Evolutionary conservation across 2,329 filamentous ascomycete species (phyloP).

Genomic region (Verticillium nubilum): DNA sequence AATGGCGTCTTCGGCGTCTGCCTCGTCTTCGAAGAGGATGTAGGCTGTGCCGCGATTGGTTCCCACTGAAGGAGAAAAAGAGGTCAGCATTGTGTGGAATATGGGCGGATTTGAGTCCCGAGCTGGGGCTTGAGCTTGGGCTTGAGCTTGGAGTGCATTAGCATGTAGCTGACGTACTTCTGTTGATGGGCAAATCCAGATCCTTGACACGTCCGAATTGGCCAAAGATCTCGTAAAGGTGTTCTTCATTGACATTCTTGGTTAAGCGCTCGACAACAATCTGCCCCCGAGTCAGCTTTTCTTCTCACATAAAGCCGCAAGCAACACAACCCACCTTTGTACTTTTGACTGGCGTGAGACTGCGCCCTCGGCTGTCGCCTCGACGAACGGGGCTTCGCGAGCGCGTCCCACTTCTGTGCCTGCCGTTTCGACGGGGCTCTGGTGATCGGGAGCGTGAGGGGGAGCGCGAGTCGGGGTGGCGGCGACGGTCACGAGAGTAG

Average conservation of each 20-base stretch:
- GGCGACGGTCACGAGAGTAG: conserved; percentile 25
- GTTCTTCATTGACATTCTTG: conserved; percentile 86
- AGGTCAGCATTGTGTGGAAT: conserved; percentile 5
- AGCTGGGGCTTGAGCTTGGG: too few species aligned
- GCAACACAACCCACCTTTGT: conserved; percentile 8
- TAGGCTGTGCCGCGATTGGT: conserved; percentile 93
- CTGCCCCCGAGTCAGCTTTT: conserved; percentile 36
- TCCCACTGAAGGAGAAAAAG: conserved; percentile 51
- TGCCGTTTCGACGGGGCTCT: conserved; percentile 21
- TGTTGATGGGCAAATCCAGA: conserved; percentile 85
- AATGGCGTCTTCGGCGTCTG: conserved; percentile 81
- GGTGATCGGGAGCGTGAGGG: conserved; percentile 29
- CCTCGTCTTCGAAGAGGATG: conserved; percentile 72
- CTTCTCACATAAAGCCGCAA: not conserved
- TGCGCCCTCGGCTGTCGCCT: conserved; percentile 29
- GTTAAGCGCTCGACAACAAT: conserved; percentile 95
- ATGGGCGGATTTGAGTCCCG: too few species aligned
- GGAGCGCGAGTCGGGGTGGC: conserved; percentile 23
- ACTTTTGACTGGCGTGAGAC: conserved; percentile 21
- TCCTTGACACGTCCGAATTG: conserved; percentile 81
- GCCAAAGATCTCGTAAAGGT: conserved; percentile 88
- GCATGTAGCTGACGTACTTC: conserved; percentile 23
- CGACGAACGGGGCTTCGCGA: conserved; percentile 17
- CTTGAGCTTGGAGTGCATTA: too few species aligned
- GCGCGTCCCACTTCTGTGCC: conserved; percentile 18